Percentiles rank a stretch among this genome's conserved stretches.
phyloP scores from a whole-genome alignment of 768 basidiomycete genomes.

The Cantharellus anzutake region DNA sequence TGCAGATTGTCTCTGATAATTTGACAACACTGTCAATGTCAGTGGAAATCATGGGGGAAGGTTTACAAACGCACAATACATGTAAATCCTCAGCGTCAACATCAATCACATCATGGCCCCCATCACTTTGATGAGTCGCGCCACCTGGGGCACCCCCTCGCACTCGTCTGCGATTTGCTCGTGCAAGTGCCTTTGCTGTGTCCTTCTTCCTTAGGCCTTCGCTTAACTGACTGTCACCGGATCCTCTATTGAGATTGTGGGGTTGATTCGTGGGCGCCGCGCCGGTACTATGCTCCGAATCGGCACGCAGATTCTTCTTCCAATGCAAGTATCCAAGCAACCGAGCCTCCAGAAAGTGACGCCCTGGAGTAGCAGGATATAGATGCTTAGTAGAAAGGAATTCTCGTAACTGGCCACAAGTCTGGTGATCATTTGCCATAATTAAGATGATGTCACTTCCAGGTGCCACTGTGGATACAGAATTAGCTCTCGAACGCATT shows the following conservation, averaged over 20 bases:
- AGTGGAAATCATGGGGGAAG: no score
- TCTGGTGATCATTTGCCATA: slow-evolving; percentile 70
- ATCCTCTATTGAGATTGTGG: no score
- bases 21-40: neutral
- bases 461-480: slow-evolving; percentile 16
- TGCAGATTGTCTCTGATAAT: neutral
- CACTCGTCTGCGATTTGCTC: slow-evolving; percentile 41
- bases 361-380: slow-evolving; percentile 39
- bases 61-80: neutral
- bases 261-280: no score
- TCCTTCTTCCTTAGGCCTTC: slow-evolving; percentile 70
- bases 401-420: slow-evolving; percentile 54
- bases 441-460: slow-evolving; percentile 66
- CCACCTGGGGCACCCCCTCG: slow-evolving; percentile 42
- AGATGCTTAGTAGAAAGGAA: slow-evolving; percentile 45
- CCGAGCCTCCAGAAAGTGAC: slow-evolving; percentile 61
- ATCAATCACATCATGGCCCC: neutral
- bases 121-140: neutral
- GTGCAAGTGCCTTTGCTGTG: slow-evolving; percentile 29
- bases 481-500: neutral
- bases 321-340: slow-evolving; percentile 59
- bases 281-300: slow-evolving; percentile 8
- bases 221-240: slow-evolving; percentile 28
- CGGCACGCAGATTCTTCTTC: slow-evolving; percentile 35
- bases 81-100: neutral